Percentiles rank a stretch among this genome's conserved stretches.
Evolutionary conservation across 108 stramenopile species (phyloP).

Genomic region (Cyclotella choctawhatcheeana): DNA sequence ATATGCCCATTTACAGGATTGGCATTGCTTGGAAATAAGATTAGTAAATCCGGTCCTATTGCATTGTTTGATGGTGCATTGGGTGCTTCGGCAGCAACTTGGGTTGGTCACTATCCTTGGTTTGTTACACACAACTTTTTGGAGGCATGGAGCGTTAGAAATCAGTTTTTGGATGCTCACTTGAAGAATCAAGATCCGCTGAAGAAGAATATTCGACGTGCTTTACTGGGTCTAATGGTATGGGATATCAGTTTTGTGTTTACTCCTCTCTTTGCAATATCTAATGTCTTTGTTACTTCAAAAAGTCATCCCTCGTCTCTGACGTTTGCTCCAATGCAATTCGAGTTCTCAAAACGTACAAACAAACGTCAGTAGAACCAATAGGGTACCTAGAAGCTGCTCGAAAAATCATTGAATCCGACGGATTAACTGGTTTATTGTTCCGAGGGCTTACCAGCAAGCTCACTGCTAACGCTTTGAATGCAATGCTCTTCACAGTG

Average conservation of each 20-base stretch:
- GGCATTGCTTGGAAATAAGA: conserved; percentile 53
- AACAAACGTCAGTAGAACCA: conserved; percentile 81
- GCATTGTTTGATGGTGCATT: conserved; percentile 83
- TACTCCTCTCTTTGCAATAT: not conserved
- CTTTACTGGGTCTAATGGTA: conserved; percentile 66
- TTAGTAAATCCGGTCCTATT: conserved; percentile 57
- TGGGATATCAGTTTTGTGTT: not conserved
- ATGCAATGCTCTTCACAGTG: conserved; percentile 59
- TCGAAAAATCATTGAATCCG: conserved; percentile 39
- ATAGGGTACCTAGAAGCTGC: conserved; percentile 69
- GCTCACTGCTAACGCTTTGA: conserved; percentile 60
- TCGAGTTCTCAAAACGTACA: conserved; percentile 90
- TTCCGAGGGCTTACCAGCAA: conserved; percentile 58
- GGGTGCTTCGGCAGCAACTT: conserved; percentile 78
- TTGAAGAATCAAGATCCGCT: conserved; percentile 38
- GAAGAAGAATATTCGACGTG: conserved; percentile 52
- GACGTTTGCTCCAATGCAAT: conserved; percentile 87
- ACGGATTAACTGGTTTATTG: conserved; percentile 48
- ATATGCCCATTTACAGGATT: too few species aligned
- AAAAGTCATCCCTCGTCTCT: conserved; percentile 61
- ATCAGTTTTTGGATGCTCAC: conserved; percentile 67
- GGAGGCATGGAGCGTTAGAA: conserved; percentile 65
- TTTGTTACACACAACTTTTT: conserved; percentile 85
- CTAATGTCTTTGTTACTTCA: not conserved
- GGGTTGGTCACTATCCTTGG: conserved; percentile 91